Base-by-base conservation (phyloP, 345 rosid species). In the Erysimum cheiranthoides region DNA sequence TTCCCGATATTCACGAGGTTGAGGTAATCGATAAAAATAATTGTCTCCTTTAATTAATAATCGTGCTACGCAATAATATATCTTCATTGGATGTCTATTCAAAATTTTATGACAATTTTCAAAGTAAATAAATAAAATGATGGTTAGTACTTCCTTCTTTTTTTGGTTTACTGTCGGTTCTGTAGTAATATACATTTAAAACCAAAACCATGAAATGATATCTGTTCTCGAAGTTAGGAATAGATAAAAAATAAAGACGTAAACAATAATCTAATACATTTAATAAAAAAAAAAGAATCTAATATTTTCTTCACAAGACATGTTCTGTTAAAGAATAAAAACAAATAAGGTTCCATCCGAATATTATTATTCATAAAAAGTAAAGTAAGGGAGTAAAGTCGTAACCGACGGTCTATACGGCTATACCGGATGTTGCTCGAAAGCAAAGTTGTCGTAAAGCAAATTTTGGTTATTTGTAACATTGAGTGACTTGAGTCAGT, bases 401-500 rank as follows among this genome's bases (percentile, higher is more conserved):
- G 17, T 59, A 50, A 60, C 57, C 63, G 45, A 51, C 38, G 53
- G 56, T 75, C 53, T 50, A 46, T 38, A 58, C 27, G 56, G 67
- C 53, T 50, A 46, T 38, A 58, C 27, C 17, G 13, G 67, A 30
- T 38, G 52, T 60, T 74, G 59, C 47, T 51, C 31, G 42, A 50
- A 68, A 40, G 28, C 8, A 36, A 49, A 75, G 42, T 40, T 74
- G 43, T 38, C 59, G 53, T 66, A 50, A 46, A 47, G 67, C 45
- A 60, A 60, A 50, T 2, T 50, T 49, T 68, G 38, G 72, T 18
- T 18, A 39, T 14, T 14, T 60, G 46, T 34, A 34, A 21, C 67
- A 49, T 9, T 68, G 30, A 40, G 32, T 38, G 18, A 36, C 10
- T 13, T 60, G 18, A 35, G 21, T 43, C 32, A 42, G 9, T 18